Evolutionary conservation across 2,329 filamentous ascomycete genomes (phyloP), one percentile per base, ranked within the genome.

Genomic region (Claviceps pazoutovae): DNA sequence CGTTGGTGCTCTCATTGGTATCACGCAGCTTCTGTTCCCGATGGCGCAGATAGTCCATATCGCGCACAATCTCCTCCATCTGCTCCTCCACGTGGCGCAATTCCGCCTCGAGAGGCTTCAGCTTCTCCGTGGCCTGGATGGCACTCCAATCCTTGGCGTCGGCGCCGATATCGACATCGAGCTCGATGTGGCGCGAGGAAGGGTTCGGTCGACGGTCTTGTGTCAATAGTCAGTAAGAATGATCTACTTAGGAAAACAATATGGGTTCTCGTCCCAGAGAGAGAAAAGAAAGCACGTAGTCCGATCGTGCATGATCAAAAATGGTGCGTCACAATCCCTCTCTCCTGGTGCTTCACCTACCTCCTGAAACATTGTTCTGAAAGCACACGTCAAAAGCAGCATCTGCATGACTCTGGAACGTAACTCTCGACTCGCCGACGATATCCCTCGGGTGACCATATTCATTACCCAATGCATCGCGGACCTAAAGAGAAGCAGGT

Each of bases 1-100:
- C 93, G 73, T 98, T 98, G 59, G 93, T 98, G 76, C 91, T 97
- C 83, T 98, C 93, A 71, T 98, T 98, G 60, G 93, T 98, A 73
- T 98, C 91, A 67, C 93, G 79, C 61, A 98, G 79, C 75, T 88
- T 95, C 79, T 95, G 89, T 76, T 98, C 93, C 61, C 93, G 81
- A 41, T 70, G 62, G 58, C 93, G 81, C 61, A 98, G 80, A 72
- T 97, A 98, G 58, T 97, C 91, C 91, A 98, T 95, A 77, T 97
- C 91, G 56, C 71, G 71, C 48, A 96, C 91, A 57, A 97, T 82
- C 73, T 97, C 91, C 58, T 75, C 77, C 41, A 95, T 86, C 65
- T 91, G 78, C 72, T 96, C 93, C 68, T 95, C 89, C 64, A 97
- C 86, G 60, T 89, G 83, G 63, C 90, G 84, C 64, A 98, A 80